Evolutionary conservation across 108 stramenopile species (phyloP).

Genomic region (Cyclotella choctawhatcheeana): DNA sequence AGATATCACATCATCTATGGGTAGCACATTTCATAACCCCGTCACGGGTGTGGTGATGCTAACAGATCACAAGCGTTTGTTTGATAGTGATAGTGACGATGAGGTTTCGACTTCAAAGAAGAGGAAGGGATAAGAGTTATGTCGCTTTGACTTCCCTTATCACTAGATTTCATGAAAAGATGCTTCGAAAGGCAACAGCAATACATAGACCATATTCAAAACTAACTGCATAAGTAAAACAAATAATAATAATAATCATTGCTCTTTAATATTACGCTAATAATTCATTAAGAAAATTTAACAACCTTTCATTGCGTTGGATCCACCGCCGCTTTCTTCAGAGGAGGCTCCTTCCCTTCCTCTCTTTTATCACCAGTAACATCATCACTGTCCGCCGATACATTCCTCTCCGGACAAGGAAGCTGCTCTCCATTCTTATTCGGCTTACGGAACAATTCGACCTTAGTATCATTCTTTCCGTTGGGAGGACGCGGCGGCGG

Average conservation of each 20-base stretch:
- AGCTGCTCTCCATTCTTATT: background rate
- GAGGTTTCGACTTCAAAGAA: background rate
- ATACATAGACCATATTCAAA: too few relatives aligned
- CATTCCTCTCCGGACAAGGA: conserved; percentile 17
- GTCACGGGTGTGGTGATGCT: conserved; percentile 26
- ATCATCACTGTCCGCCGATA: conserved; percentile 29
- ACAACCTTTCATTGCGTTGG: conserved; percentile 2
- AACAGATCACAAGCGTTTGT: conserved; percentile 21
- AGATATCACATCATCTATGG: background rate
- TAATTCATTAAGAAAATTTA: too few relatives aligned
- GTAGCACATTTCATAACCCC: conserved; percentile 20
- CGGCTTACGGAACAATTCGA: conserved; percentile 14
- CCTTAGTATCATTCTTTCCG: conserved; percentile 12
- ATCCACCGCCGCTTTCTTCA: conserved; percentile 6
- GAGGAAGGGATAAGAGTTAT: background rate
- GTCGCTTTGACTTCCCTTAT: too few relatives aligned
- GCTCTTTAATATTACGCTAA: too few relatives aligned
- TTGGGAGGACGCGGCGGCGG: background rate
- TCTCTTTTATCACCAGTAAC: too few relatives aligned
- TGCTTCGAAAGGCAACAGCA: too few relatives aligned
- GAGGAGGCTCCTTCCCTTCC: background rate
- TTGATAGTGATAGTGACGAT: conserved; percentile 30
- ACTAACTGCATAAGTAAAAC: too few relatives aligned
- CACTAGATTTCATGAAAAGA: too few relatives aligned
- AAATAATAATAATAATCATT: too few relatives aligned